phyloP scores from a whole-genome alignment of 352 stramenopile genomes.

The Blastocystis sp. region DNA sequence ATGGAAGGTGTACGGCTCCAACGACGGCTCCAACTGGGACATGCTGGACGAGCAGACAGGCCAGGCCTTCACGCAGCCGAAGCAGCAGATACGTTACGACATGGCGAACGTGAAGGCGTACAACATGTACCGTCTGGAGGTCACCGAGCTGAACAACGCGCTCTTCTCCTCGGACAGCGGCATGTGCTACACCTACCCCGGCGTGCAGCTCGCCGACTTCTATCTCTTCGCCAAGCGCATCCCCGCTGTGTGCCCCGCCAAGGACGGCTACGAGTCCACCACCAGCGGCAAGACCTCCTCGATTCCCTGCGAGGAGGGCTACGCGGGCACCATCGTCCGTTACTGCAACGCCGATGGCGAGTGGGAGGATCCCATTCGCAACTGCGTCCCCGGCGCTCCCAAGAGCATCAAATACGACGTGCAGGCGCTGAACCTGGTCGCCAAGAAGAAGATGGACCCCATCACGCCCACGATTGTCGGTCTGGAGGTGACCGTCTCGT shows the following conservation, averaged over 20 bases:
- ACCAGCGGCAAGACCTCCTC: constrained; percentile 27
- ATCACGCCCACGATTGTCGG: neutral
- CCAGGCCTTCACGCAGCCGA: neutral
- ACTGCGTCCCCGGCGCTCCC: neutral
- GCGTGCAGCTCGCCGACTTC: constrained; percentile 65
- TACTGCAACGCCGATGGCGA: constrained; percentile 34
- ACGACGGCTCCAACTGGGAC: neutral
- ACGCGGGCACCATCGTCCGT: neutral
- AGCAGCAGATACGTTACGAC: constrained; percentile 10
- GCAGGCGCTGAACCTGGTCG: neutral
- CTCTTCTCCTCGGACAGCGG: too few species aligned
- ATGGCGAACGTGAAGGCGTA: constrained; percentile 42
- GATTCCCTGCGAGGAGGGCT: neutral
- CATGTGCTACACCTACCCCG: neutral
- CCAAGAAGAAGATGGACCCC: constrained; percentile 3
- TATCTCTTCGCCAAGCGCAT: constrained; percentile 43
- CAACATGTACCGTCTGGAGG: constrained; percentile 47
- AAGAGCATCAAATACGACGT: neutral
- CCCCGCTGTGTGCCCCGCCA: neutral
- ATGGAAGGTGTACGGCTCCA: neutral
- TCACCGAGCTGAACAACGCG: constrained; percentile 4
- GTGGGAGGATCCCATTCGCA: constrained; percentile 28
- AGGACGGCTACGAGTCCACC: constrained; percentile 7
- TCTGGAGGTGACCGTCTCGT: neutral
- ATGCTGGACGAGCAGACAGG: neutral